Conservation (phyloP, 2,329 filamentous ascomycete species). For the Diaporthe ilicicola region DNA sequence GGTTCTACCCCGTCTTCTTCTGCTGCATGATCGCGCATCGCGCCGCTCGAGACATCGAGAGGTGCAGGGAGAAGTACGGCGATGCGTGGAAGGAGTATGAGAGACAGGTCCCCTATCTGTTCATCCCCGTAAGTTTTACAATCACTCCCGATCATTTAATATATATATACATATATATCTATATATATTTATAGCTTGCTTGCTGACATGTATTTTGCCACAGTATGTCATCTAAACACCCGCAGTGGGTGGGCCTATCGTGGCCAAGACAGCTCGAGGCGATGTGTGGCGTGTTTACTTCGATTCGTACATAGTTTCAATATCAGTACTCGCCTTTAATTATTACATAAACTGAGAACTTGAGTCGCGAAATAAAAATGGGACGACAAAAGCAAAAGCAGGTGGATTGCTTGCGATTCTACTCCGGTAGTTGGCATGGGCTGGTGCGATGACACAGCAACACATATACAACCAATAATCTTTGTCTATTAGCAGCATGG, state of each 20-base stretch:
- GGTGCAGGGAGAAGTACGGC: constrained; percentile 81
- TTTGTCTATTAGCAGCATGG: background rate
- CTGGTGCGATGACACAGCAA: background rate
- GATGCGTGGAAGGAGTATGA: constrained; percentile 85
- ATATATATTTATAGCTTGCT: too few species aligned
- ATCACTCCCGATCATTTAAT: constrained; percentile 52
- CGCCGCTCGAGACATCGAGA: constrained; percentile 76
- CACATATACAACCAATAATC: background rate
- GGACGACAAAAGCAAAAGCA: background rate
- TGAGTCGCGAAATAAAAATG: background rate
- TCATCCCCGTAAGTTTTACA: constrained; percentile 63
- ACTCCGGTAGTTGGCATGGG: background rate
- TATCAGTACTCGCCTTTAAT: constrained; percentile 25
- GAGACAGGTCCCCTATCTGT: constrained; percentile 80
- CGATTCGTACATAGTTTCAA: constrained; percentile 28
- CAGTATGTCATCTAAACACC: constrained; percentile 53
- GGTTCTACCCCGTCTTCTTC: constrained; percentile 91
- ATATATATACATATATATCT: too few species aligned
- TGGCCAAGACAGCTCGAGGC: background rate
- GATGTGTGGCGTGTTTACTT: constrained; percentile 12
- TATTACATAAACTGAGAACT: constrained; percentile 8
- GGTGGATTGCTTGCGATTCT: background rate
- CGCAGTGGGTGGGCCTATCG: too few species aligned
- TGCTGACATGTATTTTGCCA: background rate
- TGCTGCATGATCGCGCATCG: constrained; percentile 81